Evolutionary conservation across 441 rosid species (phyloP), one percentile per base, ranked within the genome.

Genomic region (Jatropha multifida): DNA sequence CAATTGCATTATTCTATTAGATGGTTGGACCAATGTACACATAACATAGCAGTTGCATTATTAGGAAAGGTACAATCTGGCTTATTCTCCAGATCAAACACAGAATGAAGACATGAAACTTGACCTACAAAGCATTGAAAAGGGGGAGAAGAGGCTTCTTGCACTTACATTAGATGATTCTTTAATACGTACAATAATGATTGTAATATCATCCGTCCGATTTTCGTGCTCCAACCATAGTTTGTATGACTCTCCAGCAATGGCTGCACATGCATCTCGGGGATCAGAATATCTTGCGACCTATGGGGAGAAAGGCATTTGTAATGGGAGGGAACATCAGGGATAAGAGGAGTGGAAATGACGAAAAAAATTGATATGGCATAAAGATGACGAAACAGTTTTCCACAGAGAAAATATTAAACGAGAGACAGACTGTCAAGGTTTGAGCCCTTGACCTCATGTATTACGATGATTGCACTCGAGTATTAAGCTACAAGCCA

Each of bases 161-260:
- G 44, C 62, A 77, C 88, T 75, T 82, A 88, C 97, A 78, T 83
- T 80, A 80, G 82, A 80, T 69, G 87, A 79, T 81, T 82, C 89
- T 81, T 92, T 92, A 67, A 89, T 72, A 27, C 69, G 76, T 18
- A 86, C 98, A 84, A 94, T 84, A 72, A 96, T 91, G 80, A 96
- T 84, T 38, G 99, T 94, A 74, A 94, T 96, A 86, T 94, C 99
- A 89, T 96, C 98, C n/a, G 98, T 96, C 76, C 97, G 91, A 71
- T 80, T 91, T 82, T 88, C 98, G 74, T 88, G 83, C 66, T 90
- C 90, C 89, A 96, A 82, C 98, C 98, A 96, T 56, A 83, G 81
- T 85, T 88, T 94, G 85, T 94, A 96, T 23, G 99, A 92, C 81
- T 94, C 96, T 77, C 96, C 98, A 46, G 97, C 89, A 75, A 93